A percentile compares a stretch with the other conserved stretches of the same genome.
Conservation (phyloP, 768 basidiomycete genomes). For the Fomitopsis pulvina region DNA sequence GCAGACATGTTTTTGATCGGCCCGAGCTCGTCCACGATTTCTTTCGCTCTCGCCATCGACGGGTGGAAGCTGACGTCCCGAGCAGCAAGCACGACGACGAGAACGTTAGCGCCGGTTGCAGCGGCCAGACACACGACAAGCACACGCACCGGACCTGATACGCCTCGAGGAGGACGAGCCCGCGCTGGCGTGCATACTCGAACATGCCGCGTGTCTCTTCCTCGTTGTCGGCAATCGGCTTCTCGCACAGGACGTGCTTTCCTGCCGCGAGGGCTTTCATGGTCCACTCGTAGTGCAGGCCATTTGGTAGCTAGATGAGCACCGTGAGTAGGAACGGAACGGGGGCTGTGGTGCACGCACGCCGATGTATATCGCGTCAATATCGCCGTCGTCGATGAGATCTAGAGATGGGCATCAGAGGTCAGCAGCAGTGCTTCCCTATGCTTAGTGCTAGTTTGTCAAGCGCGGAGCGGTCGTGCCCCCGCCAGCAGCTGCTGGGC, state of each 20-base stretch:
- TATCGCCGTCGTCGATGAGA: slow-evolving; percentile 19
- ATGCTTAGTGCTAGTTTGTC: too few species aligned
- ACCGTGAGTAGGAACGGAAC: background rate
- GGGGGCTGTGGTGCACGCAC: slow-evolving; percentile 8
- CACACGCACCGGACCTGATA: slow-evolving; percentile 16
- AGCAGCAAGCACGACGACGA: background rate
- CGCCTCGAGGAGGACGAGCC: slow-evolving; percentile 24
- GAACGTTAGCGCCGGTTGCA: background rate
- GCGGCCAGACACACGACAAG: slow-evolving; percentile 4
- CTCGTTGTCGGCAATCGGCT: slow-evolving; percentile 26
- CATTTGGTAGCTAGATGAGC: slow-evolving; percentile 23
- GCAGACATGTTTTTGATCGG: slow-evolving; percentile 37
- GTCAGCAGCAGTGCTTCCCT: background rate
- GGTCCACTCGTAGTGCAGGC: slow-evolving; percentile 30
- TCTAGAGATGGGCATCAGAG: background rate
- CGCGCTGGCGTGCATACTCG: slow-evolving; percentile 18
- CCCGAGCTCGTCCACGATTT: slow-evolving; percentile 50
- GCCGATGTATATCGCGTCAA: slow-evolving; percentile 28
- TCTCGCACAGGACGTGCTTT: slow-evolving; percentile 31
- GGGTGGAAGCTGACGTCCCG: slow-evolving; percentile 49
- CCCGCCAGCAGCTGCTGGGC: too few species aligned
- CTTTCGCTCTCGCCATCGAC: slow-evolving; percentile 43
- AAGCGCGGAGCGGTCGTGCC: too few species aligned
- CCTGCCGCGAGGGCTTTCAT: slow-evolving; percentile 26
- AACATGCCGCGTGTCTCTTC: slow-evolving; percentile 21